Evolutionary conservation across 225 moss, liverwort and hornwort genomes (phyloP), one percentile per base, ranked within the genome.

Genomic region (Marchantia polymorpha): DNA sequence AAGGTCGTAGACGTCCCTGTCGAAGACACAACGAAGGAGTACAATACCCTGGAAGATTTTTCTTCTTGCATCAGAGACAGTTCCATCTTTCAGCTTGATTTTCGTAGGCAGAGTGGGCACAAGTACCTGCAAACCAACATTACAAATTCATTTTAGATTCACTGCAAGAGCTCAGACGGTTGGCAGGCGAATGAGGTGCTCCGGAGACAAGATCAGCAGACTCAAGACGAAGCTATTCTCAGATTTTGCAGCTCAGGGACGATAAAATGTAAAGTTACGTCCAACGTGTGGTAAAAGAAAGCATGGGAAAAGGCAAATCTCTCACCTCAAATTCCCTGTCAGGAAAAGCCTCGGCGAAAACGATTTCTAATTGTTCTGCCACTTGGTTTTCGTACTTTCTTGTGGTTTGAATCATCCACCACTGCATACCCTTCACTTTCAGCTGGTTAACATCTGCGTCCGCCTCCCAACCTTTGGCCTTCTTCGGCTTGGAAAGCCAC

Each of bases 351-450:
- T 88, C 87, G 14, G 88, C 82, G 64, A 99, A 93, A 46, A 80
- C 3, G 64, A 84, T 80, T 10, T 86, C 79, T 14, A 95, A 64
- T 31, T 95, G 90, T 79, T 95, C 99, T 9, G 90, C 92, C 8
- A 93, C 92, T 15, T 89, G 82, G 27, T 85, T 75, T 82, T 99
- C 99, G n/a, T 78, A 83, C 80, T 87, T 92, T 81, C 88, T 90
- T 9, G 92, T 90, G 22, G 91, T 89, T 13, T 89, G 89, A 63
- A 90, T 68, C 93, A 99, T 94, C 83, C 92, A 99, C 99, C 93
- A 99, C 77, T 87, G 90, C 26, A 92, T 88, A 22, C 99, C 99
- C 81, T 91, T 93, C 10, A 82, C 48, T 66, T 82, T 86, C 72
- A 95, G 81, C 69, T 85, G 95, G 79, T 93, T 91, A 7, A 93